Evolutionary conservation across 2,329 filamentous ascomycete species (phyloP), one percentile per base, ranked within the genome.

Genomic region (Ophiocordyceps camponoti-rufipedis): DNA sequence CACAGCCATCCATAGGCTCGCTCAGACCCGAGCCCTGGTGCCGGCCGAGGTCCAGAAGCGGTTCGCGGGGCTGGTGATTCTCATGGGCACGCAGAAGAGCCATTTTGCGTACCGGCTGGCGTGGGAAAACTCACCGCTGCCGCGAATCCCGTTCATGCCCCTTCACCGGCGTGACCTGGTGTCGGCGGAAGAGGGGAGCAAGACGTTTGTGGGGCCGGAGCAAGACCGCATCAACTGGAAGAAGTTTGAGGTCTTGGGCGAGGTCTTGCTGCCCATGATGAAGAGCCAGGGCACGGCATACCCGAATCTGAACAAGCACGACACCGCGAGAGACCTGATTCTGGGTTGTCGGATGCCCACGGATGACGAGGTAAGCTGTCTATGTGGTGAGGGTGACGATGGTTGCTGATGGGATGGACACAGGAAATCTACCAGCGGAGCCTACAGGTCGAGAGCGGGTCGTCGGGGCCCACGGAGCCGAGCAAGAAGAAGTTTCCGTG

Each of bases 201-300:
- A 77, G 55, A 96, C 91, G 0, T 89, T 94, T 59, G 69, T 96
- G 2, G 85, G 83, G 8, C 71, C 75, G 2, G 72, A 77, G 48
- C 76, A 71, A 51, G 76, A 85, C 50, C 72, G 85, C 44, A 85
- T 98, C 58, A 96, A 96, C 59, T 98, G 91, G 91, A 87, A 82
- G 63, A 98, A 98, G 59, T 98, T 96, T 55, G 89, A 96, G 62
- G 82, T 98, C 31, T 79, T 96, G 63, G 88, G 88, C 7, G 89
- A 96, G 54, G 84, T 95, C 5, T 74, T 96, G 45, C 70, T 95
- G 48, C 82, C 85, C 2, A 80, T 98, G 46, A 93, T 95, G 74
- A 82, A 81, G 63, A 94, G 89, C 55, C 88, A 96, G 62, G 83
- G 84, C 45, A 78, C 78, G 43, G 80, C 86, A 5, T 95, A 95